Conservation (phyloP, 202 grass and related monocot genomes). For the Hordeum pubiflorum region DNA sequence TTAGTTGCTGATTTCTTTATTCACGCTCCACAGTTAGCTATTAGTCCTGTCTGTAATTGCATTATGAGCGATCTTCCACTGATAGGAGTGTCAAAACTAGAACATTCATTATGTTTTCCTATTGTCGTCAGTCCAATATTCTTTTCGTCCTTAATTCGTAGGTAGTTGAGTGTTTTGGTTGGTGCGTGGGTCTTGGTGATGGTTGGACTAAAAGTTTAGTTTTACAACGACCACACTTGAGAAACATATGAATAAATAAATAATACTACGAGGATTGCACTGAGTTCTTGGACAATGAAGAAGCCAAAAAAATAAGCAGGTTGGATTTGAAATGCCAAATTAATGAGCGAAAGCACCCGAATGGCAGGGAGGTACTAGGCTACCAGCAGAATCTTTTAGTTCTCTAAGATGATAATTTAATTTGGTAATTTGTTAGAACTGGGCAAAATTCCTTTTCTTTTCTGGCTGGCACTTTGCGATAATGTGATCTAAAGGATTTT, state of each 20-base stretch:
- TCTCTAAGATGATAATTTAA: background rate
- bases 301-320: background rate
- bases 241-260: background rate
- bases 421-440: background rate
- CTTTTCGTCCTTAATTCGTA: background rate
- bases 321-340: background rate
- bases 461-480: background rate
- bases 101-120: background rate
- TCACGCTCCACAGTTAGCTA: background rate
- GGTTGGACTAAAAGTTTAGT: constrained; percentile 7
- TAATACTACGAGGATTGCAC: background rate
- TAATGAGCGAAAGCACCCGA: background rate
- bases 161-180: background rate
- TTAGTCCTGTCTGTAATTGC: background rate
- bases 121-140: background rate
- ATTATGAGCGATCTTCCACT: background rate
- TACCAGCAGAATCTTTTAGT: background rate
- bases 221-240: background rate
- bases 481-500: background rate
- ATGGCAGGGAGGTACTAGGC: background rate
- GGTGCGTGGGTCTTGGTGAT: background rate
- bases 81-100: background rate
- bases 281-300: background rate
- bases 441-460: background rate
- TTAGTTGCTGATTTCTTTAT: background rate